phyloP scores from a whole-genome alignment of 2,329 filamentous ascomycete genomes.

The Ascochyta clinopodiicola region DNA sequence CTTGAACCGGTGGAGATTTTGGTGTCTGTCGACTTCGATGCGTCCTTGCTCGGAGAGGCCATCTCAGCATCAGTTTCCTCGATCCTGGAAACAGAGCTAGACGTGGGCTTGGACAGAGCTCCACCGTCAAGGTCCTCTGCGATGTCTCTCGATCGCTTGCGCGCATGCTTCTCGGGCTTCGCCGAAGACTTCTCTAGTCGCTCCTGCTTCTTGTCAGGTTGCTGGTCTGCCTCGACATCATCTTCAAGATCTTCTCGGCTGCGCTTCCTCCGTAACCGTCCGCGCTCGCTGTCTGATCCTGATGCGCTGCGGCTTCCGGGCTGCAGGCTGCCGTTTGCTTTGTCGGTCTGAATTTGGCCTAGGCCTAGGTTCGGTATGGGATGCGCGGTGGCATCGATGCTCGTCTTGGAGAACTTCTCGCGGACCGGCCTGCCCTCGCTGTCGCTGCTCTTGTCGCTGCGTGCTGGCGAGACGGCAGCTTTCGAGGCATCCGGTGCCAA shows the following conservation, averaged over 20 bases:
- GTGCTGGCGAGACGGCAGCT: constrained; percentile 35
- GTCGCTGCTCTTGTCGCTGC: constrained; percentile 52
- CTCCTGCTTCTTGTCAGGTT: constrained; percentile 43
- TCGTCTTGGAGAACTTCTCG: constrained; percentile 67
- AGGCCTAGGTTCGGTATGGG: constrained; percentile 24
- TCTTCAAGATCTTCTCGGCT: constrained; percentile 55
- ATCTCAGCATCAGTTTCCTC: constrained; percentile 43
- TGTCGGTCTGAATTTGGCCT: constrained; percentile 34
- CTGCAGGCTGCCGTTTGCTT: constrained; percentile 31
- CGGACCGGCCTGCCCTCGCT: constrained; percentile 64
- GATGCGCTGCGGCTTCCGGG: constrained; percentile 37
- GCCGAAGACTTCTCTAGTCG: constrained; percentile 27
- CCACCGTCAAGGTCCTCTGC: constrained; percentile 41
- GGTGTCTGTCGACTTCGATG: constrained; percentile 11
- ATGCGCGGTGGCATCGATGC: constrained; percentile 55
- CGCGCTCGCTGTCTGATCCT: constrained; percentile 47
- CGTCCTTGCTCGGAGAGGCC: constrained; percentile 26
- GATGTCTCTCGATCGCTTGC: constrained; percentile 57
- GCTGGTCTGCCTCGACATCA: constrained; percentile 43
- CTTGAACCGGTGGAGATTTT: constrained; percentile 38
- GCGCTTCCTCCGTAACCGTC: constrained; percentile 53
- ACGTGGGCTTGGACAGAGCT: constrained; percentile 41
- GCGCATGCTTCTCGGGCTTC: constrained; percentile 48
- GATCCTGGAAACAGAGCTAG: constrained; percentile 39
- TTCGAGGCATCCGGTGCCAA: constrained; percentile 15